Evolutionary conservation across 2,329 filamentous ascomycete species (phyloP).

Genomic region (Claviceps sp.): DNA sequence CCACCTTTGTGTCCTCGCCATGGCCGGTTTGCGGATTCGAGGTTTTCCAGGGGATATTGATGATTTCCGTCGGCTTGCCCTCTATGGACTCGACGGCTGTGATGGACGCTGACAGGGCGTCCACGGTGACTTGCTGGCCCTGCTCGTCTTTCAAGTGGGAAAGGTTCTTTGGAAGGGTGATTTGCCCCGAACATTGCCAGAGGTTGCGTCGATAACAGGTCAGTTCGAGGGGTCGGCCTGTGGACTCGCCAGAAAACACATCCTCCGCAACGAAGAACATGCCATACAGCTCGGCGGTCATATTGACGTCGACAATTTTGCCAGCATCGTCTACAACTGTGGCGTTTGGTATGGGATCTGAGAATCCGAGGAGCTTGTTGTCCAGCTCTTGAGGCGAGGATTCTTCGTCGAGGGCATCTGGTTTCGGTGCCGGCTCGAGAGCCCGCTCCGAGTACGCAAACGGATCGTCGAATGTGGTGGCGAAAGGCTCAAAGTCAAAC

Average conservation of each 20-base stretch:
- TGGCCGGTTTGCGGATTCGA: slow-evolving; percentile 37
- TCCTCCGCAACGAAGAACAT: slow-evolving; percentile 84
- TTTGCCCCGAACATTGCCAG: slow-evolving; percentile 84
- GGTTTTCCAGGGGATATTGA: slow-evolving; percentile 93
- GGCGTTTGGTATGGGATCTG: slow-evolving; percentile 44
- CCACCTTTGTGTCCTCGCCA: slow-evolving; percentile 35
- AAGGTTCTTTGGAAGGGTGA: slow-evolving; percentile 62
- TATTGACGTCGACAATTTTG: slow-evolving; percentile 47
- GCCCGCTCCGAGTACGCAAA: slow-evolving; percentile 43
- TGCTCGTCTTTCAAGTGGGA: slow-evolving; percentile 61
- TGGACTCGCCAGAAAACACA: slow-evolving; percentile 50
- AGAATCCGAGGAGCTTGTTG: slow-evolving; percentile 65
- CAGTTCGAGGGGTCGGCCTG: slow-evolving; percentile 57
- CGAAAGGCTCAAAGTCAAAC: slow-evolving; percentile 48
- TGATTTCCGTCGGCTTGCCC: slow-evolving; percentile 83
- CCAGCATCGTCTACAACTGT: slow-evolving; percentile 53
- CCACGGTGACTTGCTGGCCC: slow-evolving; percentile 62
- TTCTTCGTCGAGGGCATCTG: slow-evolving; percentile 31
- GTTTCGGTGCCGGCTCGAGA: slow-evolving; percentile 30
- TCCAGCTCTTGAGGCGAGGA: slow-evolving; percentile 45
- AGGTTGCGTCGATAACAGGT: slow-evolving; percentile 92
- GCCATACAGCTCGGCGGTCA: slow-evolving; percentile 67
- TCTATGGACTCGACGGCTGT: slow-evolving; percentile 86
- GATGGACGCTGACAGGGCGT: slow-evolving; percentile 68
- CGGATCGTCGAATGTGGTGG: slow-evolving; percentile 51